Evolutionary conservation across 371 early-diverging fungal species (phyloP), one percentile per base, ranked within the genome.

Genomic region (Mortierella sp.): DNA sequence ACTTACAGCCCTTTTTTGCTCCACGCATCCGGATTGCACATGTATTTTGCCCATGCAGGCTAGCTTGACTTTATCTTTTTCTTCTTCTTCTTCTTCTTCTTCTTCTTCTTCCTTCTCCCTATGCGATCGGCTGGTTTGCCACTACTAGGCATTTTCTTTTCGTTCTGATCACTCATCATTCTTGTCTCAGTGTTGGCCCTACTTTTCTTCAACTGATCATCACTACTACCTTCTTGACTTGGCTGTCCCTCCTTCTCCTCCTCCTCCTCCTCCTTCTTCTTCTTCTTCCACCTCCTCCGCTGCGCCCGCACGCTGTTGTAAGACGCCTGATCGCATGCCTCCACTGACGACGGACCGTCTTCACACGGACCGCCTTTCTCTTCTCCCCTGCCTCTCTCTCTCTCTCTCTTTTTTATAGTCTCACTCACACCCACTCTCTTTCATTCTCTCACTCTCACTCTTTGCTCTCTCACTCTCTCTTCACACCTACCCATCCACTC

Each of bases 361-460:
- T 30, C 59, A 23, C 44, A 37, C 21, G 44, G 59, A 37, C 59
- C 59, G 37, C 37, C n/a, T 59, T 59, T 23, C 59, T 37, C 44
- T 37, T 9, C 51, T 48, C 44, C 45, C 11, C 26, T 45, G 18
- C 53, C 50, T 23, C 51, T 47, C 21, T 64, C 45, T 46, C 43
- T 12, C 45, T 15, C 51, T 52, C 30, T 16, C 23, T 29, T 23
- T 7, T 28, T 12, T 50, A 16, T 28, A 18, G 7, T 59, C 14
- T n/a, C 25, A 21, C 16, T 52, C 19, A 14, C 56, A 23, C 53
- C 7, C 29, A 46, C 44, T 45, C 57, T 56, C 57, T 21, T 46
- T 53, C 37, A 3, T 9, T 37, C 37, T 37, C 37, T 37, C 37
- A 5, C 37, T 37, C 37, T 37, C 37, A 37, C n/a, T 44, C 47